Base-by-base conservation (phyloP, 2,329 filamentous ascomycete species). In the Aspergillus phoenicis region DNA sequence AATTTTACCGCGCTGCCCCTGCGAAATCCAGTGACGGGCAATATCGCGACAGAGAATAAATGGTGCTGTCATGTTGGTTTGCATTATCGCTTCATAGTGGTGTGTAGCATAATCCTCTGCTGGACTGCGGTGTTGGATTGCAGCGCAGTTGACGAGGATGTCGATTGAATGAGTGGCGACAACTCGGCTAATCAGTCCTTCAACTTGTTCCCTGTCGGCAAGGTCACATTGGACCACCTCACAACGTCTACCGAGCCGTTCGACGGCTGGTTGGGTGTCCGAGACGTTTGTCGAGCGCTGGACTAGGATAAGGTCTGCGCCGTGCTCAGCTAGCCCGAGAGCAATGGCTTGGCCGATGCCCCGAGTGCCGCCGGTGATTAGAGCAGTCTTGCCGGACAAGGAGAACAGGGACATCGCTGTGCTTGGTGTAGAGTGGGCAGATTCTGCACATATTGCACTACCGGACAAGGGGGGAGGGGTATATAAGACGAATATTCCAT, bases 1-100 rank as follows among this genome's bases (percentile, higher is more conserved):
- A 78, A 97, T 89, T 71, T 68, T 59, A 10, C 64, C 64, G 26
- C 55, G 55, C 20, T 62, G 49, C 86, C 63, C 60, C n/a, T 24
- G 20, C 57, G 64, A 39, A 10, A 69, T 65, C 64, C 67, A 64
- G 49, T 68, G 64, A 7, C 64, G 63, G n/a, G 63, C 66, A 10
- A 69, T 57, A 30, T 68, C 66, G 3, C 66, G 66, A 33, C 66
- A 67, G 2, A 69, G 66, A 0, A 87, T 86, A 79, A 96, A 96
- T 57, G 93, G 90, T 43, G 89, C 83, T 71, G 84, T 89, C 51
- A 96, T 85, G 78, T 96, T 96, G 57, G 94, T 90, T 80, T 95
- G 91, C 43, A 96, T 81, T 22, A 96, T 84, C 68, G 88, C 85
- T 70, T 88, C 83, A 78, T 93, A 90, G 26, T 36, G 33, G 78